Evolutionary conservation across 768 basidiomycete species (phyloP).

Genomic region (Gautieria morchelliformis): DNA sequence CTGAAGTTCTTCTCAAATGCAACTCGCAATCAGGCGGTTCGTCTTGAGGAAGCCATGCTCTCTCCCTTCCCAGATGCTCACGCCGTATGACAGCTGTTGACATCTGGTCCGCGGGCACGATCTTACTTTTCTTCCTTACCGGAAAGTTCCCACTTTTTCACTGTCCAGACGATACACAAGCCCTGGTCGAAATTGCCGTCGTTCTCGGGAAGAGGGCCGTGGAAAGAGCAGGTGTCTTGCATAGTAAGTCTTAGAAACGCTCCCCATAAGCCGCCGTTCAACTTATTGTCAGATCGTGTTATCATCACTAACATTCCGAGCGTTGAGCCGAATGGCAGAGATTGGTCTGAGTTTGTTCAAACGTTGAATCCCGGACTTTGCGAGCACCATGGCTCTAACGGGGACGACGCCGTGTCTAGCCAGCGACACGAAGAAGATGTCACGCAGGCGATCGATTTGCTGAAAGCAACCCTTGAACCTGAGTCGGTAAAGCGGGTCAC

Average conservation of each 20-base stretch:
- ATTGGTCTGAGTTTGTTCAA: conserved; percentile 69
- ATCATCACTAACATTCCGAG: conserved; percentile 87
- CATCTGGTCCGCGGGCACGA: conserved; percentile 91
- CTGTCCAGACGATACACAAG: conserved; percentile 89
- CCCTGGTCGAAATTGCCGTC: conserved; percentile 86
- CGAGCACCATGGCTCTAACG: background rate
- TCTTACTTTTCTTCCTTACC: conserved; percentile 84
- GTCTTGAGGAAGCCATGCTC: conserved; percentile 17
- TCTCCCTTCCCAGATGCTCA: background rate
- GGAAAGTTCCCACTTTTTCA: conserved; percentile 92
- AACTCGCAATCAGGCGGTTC: conserved; percentile 84
- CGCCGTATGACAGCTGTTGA: conserved; percentile 64
- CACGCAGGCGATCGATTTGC: conserved; percentile 62
- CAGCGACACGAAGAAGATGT: conserved; percentile 44
- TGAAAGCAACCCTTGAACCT: conserved; percentile 63
- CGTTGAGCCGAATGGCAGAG: conserved; percentile 51
- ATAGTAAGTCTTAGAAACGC: conserved; percentile 49
- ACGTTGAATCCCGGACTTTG: conserved; percentile 61
- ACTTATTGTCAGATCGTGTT: conserved; percentile 54
- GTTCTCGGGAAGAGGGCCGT: conserved; percentile 77
- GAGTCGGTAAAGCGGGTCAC: conserved; percentile 73
- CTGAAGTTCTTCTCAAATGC: conserved; percentile 93
- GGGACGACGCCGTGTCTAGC: conserved; percentile 16
- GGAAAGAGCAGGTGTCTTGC: conserved; percentile 78
- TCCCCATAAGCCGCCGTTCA: background rate